Evolutionary conservation across 2,329 filamentous ascomycete species (phyloP).

Genomic region (Emmonsiellopsis sp.): DNA sequence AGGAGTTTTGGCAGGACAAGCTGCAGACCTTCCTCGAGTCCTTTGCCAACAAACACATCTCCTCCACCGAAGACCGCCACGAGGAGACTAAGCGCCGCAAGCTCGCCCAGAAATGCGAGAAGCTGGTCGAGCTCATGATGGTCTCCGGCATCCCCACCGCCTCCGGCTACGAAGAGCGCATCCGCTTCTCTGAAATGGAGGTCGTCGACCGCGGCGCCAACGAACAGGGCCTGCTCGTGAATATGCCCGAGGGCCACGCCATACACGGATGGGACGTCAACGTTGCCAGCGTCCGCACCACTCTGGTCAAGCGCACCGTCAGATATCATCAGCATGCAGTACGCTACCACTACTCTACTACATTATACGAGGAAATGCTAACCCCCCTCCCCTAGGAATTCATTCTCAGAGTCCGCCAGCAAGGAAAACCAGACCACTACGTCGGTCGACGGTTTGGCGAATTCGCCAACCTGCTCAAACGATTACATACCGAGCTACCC

Average conservation of each 20-base stretch:
- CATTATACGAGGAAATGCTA: not conserved
- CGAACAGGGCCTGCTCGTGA: conserved; percentile 77
- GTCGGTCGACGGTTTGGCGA: conserved; percentile 82
- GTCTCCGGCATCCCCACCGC: conserved; percentile 93
- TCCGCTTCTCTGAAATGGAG: conserved; percentile 92
- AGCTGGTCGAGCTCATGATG: conserved; percentile 98
- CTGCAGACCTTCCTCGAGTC: conserved; percentile 96
- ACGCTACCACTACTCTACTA: conserved; percentile 13
- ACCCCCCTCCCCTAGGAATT: conserved; percentile 56
- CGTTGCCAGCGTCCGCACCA: conserved; percentile 76
- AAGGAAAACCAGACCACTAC: conserved; percentile 65
- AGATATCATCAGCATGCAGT: conserved; percentile 86
- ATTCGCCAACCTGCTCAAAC: conserved; percentile 70
- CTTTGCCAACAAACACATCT: conserved; percentile 94
- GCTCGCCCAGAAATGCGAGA: conserved; percentile 83
- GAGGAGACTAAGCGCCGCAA: conserved; percentile 95
- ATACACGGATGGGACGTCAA: conserved; percentile 98
- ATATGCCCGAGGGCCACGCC: conserved; percentile 79
- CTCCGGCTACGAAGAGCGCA: conserved; percentile 93
- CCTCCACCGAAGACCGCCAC: conserved; percentile 86
- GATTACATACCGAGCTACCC: conserved; percentile 72
- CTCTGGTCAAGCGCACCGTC: conserved; percentile 73
- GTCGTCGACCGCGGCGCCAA: conserved; percentile 90
- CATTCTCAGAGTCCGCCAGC: conserved; percentile 71
- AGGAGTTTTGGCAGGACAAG: conserved; percentile 99